A percentile compares a stretch with the other conserved stretches of the same genome.
Conservation (phyloP, 148 eudicot genomes). For the Camellia japonica region DNA sequence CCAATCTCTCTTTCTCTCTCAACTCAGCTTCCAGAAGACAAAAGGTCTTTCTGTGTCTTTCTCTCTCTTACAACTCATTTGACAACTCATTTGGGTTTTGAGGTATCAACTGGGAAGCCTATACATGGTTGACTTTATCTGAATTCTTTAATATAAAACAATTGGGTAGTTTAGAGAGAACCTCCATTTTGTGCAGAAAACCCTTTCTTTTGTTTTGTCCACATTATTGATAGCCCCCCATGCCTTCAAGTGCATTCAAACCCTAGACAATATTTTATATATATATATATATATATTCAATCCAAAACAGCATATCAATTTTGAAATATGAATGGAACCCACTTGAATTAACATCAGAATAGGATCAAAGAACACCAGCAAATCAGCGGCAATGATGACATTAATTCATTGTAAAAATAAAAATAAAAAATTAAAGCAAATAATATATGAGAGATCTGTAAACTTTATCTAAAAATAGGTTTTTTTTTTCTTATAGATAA, state of each 20-base stretch:
- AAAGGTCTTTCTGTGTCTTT: neutral
- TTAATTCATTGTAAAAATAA: neutral
- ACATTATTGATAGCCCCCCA: neutral
- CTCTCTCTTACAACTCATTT: neutral
- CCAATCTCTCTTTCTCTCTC: neutral
- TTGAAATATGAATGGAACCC: conserved; percentile 1
- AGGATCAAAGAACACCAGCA: neutral
- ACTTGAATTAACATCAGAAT: neutral
- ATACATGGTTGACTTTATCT: conserved; percentile 23
- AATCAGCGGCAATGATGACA: neutral
- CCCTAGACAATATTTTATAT: neutral
- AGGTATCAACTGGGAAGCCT: conserved; percentile 17
- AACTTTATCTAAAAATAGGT: neutral
- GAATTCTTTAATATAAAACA: conserved; percentile 3
- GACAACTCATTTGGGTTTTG: neutral
- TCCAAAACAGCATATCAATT: neutral
- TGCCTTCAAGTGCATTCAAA: neutral
- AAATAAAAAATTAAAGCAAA: neutral
- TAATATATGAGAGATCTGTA: neutral
- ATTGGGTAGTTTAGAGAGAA: conserved; percentile 18
- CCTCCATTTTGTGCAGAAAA: neutral
- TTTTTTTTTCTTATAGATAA: neutral
- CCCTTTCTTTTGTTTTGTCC: conserved; percentile 10
- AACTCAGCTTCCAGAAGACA: too few relatives aligned
- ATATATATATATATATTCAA: too few relatives aligned